Evolutionary conservation across 2,329 filamentous ascomycete species (phyloP), one percentile per base, ranked within the genome.

Genomic region (Boeremia lycopersici): DNA sequence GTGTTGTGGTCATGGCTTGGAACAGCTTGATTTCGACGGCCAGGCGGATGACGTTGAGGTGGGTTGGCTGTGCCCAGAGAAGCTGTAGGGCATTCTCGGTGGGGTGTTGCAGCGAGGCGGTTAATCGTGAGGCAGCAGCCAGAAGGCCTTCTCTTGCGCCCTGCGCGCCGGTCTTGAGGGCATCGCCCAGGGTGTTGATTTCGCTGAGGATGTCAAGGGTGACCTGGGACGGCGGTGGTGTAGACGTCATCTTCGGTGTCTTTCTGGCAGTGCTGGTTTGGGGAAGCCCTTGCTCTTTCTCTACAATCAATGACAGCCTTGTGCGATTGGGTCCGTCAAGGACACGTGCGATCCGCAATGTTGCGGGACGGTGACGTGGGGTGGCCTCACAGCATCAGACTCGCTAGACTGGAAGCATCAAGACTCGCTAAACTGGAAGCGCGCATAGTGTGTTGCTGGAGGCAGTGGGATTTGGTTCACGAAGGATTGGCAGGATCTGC

Each of bases 41-140:
- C 36, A 66, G 48, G 53, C 64, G 64, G 19, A 69, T 53, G 7
- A 61, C 39, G 42, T 56, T 48, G 2, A 64, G 51, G 33, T 69
- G 63, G 1, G 62, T 52, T 11, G 66, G 62, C n/a, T 68, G 63
- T 1, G 63, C 56, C 66, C 66, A 69, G 25, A 68, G 34, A 39
- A 65, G 30, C 3, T 61, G 53, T 15, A 66, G 45, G 48, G 67
- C 62, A 13, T 49, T 62, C 48, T 69, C 66, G 0, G 64, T 62
- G 10, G 66, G 64, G 33, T 69, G 57, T 34, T 62, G 66, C 15
- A 67, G 60, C 40, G 66, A 59, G 1, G 67, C 31, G 30, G 67
- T 62, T 31, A 72, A 62, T 33, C 60, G 60, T n/a, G 61, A 53
- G 30, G 59, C 61, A 1, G 63, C 60, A 23, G 55, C 56, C 10